Percentiles rank a stretch among this genome's conserved stretches.
phyloP scores from a whole-genome alignment of 1,284 basidiomycete genomes.

The Malassezia caprae region DNA sequence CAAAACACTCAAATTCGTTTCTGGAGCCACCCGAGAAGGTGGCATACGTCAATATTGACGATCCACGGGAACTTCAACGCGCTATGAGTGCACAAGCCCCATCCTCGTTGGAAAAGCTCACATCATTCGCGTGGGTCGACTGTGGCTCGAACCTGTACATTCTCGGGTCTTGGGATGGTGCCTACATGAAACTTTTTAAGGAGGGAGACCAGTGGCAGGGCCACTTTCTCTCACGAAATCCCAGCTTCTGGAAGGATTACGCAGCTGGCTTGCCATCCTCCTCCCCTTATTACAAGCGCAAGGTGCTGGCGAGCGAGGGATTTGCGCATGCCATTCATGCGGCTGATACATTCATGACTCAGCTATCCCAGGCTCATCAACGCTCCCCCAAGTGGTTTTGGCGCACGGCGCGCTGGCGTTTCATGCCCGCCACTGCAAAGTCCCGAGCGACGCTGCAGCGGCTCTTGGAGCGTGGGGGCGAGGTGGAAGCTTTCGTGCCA shows the following conservation, averaged over 20 bases:
- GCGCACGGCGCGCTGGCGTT: constrained; percentile 11
- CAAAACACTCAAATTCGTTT: neutral
- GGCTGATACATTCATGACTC: constrained; percentile 7
- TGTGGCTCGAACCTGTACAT: constrained; percentile 67
- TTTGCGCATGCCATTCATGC: constrained; percentile 12
- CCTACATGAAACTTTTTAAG: constrained; percentile 63
- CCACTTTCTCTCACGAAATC: constrained; percentile 5
- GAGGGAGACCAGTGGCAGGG: neutral
- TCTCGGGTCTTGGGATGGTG: constrained; percentile 64
- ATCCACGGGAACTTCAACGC: constrained; percentile 56
- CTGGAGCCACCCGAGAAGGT: constrained; percentile 44
- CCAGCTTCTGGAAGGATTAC: neutral
- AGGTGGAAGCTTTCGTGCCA: neutral
- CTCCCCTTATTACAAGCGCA: constrained; percentile 6
- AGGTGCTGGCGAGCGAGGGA: constrained; percentile 5
- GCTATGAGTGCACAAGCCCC: constrained; percentile 53
- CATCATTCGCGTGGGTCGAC: constrained; percentile 63
- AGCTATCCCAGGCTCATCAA: neutral
- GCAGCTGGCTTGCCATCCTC: neutral
- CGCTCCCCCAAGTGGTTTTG: constrained; percentile 10
- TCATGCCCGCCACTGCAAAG: neutral
- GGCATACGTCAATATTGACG: constrained; percentile 68
- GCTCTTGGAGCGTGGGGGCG: neutral
- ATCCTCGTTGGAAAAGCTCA: constrained; percentile 54
- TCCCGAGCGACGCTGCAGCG: neutral